Base-by-base conservation (phyloP, 257 asterid genomes). In the Gynochthodes officinalis region DNA sequence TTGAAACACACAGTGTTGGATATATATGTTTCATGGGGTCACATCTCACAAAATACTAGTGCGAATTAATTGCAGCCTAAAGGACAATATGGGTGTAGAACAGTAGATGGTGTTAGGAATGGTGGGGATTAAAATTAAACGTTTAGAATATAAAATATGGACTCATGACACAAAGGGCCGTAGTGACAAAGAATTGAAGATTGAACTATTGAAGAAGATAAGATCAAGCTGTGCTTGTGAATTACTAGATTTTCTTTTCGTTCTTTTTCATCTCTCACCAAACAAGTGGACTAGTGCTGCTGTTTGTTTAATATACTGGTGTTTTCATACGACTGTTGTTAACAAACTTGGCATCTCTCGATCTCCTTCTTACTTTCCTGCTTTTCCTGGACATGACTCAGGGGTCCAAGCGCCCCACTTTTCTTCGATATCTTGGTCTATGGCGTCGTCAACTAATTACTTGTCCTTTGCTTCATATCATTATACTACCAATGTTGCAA, bases 391-490 rank as follows among this genome's bases (percentile, higher is more conserved):
- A n/a, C n/a, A n/a, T n/a, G n/a, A n/a, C 5, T 19, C 18, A 48
- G 62, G 62, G 48, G 48, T 57, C 72, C 19, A 21, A 46, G 15
- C 54, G 64, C 52, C 63, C 52, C 12, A 15, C 39, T 27, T 33
- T 50, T 48, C 40, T 4, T 64, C 11, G 1, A 15, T 0, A 13
- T 59, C 15, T 37, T 33, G 35, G 49, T 18, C 60, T 30, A 35
- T 53, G 63, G 49, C 46, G 70, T 49, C 50, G 70, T 73, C 71
- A 64, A 42, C 72, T 68, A 32, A 14, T 19, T 25, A 23, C 46
- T 18, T 64, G 21, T 73, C 40, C 65, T 63, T 64, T 53, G 48
- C 77, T 52, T 57, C 55, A 28, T 54, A 74, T 65, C 49, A 74
- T 74, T 64, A 54, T 25, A 43, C 10, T 42, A 13, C 48, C 52